phyloP scores from a whole-genome alignment of 2,329 filamentous ascomycete genomes.

The Aspergillus melleus region DNA sequence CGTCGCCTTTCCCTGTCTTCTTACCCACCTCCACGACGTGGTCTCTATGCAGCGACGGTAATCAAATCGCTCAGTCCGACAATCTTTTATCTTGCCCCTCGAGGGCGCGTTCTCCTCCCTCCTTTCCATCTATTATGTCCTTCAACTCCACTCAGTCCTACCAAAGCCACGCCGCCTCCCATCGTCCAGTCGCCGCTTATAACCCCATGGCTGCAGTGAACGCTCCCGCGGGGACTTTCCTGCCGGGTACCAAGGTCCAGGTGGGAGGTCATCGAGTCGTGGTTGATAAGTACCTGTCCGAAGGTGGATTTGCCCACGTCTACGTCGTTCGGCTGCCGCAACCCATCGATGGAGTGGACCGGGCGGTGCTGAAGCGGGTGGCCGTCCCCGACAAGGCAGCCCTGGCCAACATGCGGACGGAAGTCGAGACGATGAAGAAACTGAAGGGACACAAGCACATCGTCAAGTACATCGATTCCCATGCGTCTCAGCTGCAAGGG shows the following conservation, averaged over 20 bases:
- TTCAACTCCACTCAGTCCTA: constrained; percentile 29
- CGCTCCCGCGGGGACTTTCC: constrained; percentile 77
- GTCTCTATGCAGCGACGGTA: constrained; percentile 27
- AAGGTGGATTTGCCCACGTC: constrained; percentile 97
- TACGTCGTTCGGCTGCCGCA: constrained; percentile 88
- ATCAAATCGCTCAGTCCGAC: constrained; percentile 9
- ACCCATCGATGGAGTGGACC: constrained; percentile 73
- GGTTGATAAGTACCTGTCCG: constrained; percentile 95
- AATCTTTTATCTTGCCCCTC: constrained; percentile 21
- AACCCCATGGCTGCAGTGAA: constrained; percentile 37
- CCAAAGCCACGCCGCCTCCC: constrained; percentile 30
- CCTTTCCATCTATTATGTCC: constrained; percentile 30
- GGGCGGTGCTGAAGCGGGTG: constrained; percentile 88
- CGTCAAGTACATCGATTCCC: constrained; percentile 97
- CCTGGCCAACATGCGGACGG: constrained; percentile 91
- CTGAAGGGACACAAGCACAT: constrained; percentile 95
- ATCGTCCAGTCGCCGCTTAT: constrained; percentile 32
- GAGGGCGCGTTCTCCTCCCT: constrained; percentile 20
- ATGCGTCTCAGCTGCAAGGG: constrained; percentile 88
- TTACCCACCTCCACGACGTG: not conserved
- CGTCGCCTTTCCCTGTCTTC: not conserved
- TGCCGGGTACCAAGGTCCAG: constrained; percentile 93
- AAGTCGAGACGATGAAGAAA: constrained; percentile 99
- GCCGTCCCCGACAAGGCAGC: constrained; percentile 95
- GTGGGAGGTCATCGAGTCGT: constrained; percentile 89